Evolutionary conservation across 805 yeast genomes (phyloP).

Genomic region (Suhomyces xylopsoci): DNA sequence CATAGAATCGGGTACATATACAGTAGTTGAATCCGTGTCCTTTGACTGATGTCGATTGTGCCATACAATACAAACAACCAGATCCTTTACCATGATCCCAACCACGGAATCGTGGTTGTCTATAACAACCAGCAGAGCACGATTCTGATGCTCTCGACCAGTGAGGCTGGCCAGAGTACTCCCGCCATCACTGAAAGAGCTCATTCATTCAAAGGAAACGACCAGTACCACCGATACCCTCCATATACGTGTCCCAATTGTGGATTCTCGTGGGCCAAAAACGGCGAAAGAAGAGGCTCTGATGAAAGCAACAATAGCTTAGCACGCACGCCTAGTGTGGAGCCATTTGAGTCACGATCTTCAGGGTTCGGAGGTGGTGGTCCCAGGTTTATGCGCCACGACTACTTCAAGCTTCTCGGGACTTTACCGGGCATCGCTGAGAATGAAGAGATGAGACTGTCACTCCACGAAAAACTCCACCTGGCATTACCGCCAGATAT

Average conservation of each 20-base stretch:
- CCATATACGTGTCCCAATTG: slow-evolving; percentile 26
- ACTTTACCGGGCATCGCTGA: slow-evolving; percentile 18
- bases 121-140: slow-evolving; percentile 32
- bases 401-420: slow-evolving; percentile 35
- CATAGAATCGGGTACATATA: background rate
- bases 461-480: background rate
- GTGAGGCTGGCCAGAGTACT: background rate
- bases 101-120: slow-evolving; percentile 31
- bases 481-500: slow-evolving; percentile 33
- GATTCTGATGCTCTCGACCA: slow-evolving; percentile 22
- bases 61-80: slow-evolving; percentile 32
- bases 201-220: background rate
- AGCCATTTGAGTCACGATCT: background rate
- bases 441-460: background rate
- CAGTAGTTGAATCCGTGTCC: background rate
- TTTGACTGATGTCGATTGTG: slow-evolving; percentile 33
- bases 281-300: background rate
- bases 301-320: background rate
- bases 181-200: background rate
- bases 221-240: background rate
- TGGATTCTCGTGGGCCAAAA: slow-evolving; percentile 26
- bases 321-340: background rate
- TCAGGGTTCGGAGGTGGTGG: background rate
- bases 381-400: slow-evolving; percentile 30
- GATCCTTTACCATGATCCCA: slow-evolving; percentile 35